Base-by-base conservation (phyloP, 345 rosid genomes). In the Physaria fendleri region DNA sequence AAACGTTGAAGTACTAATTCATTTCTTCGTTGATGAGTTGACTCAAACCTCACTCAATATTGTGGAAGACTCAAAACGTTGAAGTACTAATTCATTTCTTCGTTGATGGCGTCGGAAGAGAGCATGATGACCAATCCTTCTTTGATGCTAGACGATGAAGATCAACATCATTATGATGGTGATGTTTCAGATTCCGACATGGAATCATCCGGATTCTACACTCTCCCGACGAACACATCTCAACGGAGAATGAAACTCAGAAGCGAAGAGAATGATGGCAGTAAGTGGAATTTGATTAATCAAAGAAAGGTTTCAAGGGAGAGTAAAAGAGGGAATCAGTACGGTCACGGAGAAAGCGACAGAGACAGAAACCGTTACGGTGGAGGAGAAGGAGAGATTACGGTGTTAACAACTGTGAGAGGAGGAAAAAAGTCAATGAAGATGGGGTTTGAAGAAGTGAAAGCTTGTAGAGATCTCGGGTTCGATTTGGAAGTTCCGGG, bases 401-500 rank as follows among this genome's bases (percentile, higher is more conserved):
- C 84, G 78, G 85, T 88, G 79, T 82, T 92, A 40, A 84, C 95
- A 23, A 80, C 82, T 75, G 85, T 94, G 3, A 92, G 76, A 49
- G 98, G 96, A 64, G 98, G 94, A 34, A 64, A 57, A 30, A 78
- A 87, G 74, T 66, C 90, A 0, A 27, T 93, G 82, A 86, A 94
- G 59, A 84, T 86, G 96, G 94, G 81, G 20, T 49, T 86, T 73
- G 95, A 80, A 42, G 93, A 88, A 75, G 84, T 85, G 50, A 88
- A 83, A 42, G 99, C 97, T 7, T 88, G 95, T 60, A 76, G 82
- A 49, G 97, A 93, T 56, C 81, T 88, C 32, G 99, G 99, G 28
- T 85, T 92, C 44, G 99, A 83, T 30, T 52, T 92, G 68, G 97
- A 92, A 69, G 62, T 94, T 59, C 80, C 91, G 17, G 40, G 72